Conservation (phyloP, 257 asterid species). For the Ajuga chamaepitys region DNA sequence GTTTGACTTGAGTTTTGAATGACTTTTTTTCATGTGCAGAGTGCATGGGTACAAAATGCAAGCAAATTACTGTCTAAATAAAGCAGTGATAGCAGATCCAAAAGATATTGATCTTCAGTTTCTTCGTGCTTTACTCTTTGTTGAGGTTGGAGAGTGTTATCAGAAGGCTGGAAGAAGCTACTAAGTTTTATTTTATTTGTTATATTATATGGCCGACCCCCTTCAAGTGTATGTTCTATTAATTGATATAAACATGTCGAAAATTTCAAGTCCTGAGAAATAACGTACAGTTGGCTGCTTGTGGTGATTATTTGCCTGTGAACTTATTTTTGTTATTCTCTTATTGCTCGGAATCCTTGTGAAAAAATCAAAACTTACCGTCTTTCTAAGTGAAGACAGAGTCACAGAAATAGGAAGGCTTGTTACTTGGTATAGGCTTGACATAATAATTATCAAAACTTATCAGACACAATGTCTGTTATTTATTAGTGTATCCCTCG, state of each 20-base stretch:
- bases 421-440: background rate
- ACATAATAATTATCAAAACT: background rate
- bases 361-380: background rate
- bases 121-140: constrained; percentile 57
- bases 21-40: constrained; percentile 24
- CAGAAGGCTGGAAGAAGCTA: constrained; percentile 46
- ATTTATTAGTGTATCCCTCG: background rate
- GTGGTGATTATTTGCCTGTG: background rate
- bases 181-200: constrained; percentile 30
- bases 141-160: constrained; percentile 59
- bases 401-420: constrained; percentile 1
- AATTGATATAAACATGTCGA: background rate
- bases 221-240: constrained; percentile 1
- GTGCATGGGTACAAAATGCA: constrained; percentile 59
- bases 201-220: background rate
- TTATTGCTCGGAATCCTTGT: constrained; percentile 1
- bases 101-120: constrained; percentile 52
- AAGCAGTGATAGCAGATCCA: constrained; percentile 78
- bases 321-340: background rate
- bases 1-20: constrained; percentile 5
- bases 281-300: background rate
- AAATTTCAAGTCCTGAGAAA: background rate
- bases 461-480: background rate
- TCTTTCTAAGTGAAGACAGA: background rate
- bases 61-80: constrained; percentile 62